Base-by-base conservation (phyloP, 441 rosid genomes). In the Francoa sonchifolia region DNA sequence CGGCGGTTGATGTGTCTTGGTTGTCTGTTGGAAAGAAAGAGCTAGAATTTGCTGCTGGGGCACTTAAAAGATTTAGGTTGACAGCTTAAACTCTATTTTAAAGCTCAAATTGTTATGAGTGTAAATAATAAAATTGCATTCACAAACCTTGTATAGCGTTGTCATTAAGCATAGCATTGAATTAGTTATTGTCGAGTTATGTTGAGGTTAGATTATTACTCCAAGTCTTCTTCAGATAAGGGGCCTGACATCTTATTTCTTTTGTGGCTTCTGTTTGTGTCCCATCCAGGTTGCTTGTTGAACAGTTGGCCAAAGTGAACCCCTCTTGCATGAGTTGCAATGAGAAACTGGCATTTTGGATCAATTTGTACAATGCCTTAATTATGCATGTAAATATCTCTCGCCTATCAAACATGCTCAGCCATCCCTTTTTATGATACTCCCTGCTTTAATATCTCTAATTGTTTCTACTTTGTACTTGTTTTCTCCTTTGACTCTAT, bases 271-370 rank as follows among this genome's bases (percentile, higher is more conserved):
- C 42, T 29, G 10, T 44, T 12, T 39, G 15, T 40, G 35, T 50
- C 5, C 34, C 21, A 4, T 55, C 39, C 73, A 76, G 89, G 52
- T 55, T 71, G 39, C 75, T 79, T 19, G 75, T 79, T 57, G 77
- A 76, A 63, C 77, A 68, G 57, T 65, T 79, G 57, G 68, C 76
- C 34, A 56, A 60, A 57, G 73, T 71, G 43, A 66, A 67, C 47
- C 75, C 71, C 9, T 62, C 74, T 52, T 41, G 56, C 66, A 37
- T 76, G 65, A 56, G 52, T 39, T 52, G 55, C 51, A 54, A 49
- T 16, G 77, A 76, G 75, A 79, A 76, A 73, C 60, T 79, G 32
- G 75, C 84, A 42, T 79, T 79, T 62, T 79, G 88, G 88, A 71
- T 76, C 62, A 79, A 79, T 39, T 59, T 76, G 59, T 79, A 79